Conservation (phyloP, 169 alveolate species). For the Plasmodium sp. region DNA sequence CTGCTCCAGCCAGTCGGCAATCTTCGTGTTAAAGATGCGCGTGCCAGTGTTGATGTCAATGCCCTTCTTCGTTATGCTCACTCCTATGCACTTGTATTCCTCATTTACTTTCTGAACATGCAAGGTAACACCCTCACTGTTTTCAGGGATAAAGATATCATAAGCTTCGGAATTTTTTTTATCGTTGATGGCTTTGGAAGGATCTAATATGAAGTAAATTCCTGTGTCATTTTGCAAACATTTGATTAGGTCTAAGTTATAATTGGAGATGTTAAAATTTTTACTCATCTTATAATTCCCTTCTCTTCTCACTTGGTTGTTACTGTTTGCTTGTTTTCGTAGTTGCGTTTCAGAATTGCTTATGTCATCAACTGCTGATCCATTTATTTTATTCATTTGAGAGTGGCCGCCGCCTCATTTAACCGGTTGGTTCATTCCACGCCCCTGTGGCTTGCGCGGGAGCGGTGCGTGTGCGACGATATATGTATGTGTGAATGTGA, state of each 20-base stretch:
- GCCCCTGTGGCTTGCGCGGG: neutral
- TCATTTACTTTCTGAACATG: slow-evolving; percentile 71
- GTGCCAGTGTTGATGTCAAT: slow-evolving; percentile 66
- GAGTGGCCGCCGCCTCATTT: neutral
- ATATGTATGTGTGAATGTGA: neutral
- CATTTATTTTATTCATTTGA: slow-evolving; percentile 69
- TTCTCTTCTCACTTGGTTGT: neutral
- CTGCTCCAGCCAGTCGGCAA: slow-evolving; percentile 73
- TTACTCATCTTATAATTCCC: slow-evolving; percentile 24
- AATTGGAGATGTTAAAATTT: slow-evolving; percentile 47
- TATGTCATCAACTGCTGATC: slow-evolving; percentile 47
- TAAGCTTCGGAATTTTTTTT: slow-evolving; percentile 48
- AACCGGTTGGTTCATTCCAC: neutral
- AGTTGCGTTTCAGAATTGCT: slow-evolving; percentile 1
- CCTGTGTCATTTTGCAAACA: slow-evolving; percentile 72
- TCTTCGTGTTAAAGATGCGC: slow-evolving; percentile 55
- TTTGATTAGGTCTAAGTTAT: slow-evolving; percentile 62
- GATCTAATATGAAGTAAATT: slow-evolving; percentile 66
- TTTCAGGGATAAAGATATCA: slow-evolving; percentile 70
- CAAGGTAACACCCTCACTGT: slow-evolving; percentile 62
- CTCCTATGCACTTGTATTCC: slow-evolving; percentile 74
- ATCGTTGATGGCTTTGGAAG: slow-evolving; percentile 48
- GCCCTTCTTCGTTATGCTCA: slow-evolving; percentile 62
- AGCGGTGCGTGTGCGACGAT: neutral
- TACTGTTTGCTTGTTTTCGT: neutral